Evolutionary conservation across 352 stramenopile genomes (phyloP), one percentile per base, ranked within the genome.

Genomic region (Phytophthora rubi): DNA sequence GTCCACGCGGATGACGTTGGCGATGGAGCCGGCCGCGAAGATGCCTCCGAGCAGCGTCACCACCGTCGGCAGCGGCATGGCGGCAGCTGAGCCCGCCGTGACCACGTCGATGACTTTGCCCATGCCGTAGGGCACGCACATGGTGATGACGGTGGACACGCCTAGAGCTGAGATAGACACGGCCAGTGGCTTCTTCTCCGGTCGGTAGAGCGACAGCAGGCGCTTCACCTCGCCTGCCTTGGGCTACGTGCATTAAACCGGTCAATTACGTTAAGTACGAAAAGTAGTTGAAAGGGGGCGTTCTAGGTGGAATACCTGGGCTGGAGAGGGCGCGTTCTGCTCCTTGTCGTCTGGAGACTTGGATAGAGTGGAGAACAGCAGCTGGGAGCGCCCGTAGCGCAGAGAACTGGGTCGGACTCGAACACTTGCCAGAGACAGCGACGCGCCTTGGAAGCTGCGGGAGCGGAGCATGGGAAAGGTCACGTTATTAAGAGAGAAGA

Each of bases 61-160:
- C 13, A 90, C 84, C 0, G 68, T 77, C 3, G 85, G 75, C 15
- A 94, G 65, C 0, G 82, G 80, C 30, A 80, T 60, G 0, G 71
- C 70, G 18, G 73, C 72, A 58, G 73, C 75, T 15, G 85, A 73
- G 9, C 76, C 70, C 0, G 81, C 72, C 10, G 79, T 84, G 55
- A 94, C 81, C 5, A 87, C 80, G 49, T 96, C 89, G 59, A 96
- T 94, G 56, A 94, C 83, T 59, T 85, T 84, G 18, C 87, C 89
- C 79, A 96, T 94, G 62, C 87, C 89, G 49, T 91, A 91, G 10
- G 89, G 89, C 15, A 94, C 76, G 59, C 74, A 85, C 84, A 94
- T 92, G 26, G 83, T 88, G 48, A 94, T 89, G 35, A 76, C 79
- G 1, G 85, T 93, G 1, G 87, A 96, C 12, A 93, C 65, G 3